Percentiles rank a stretch among this genome's conserved stretches.
Evolutionary conservation across 495 filamentous ascomycete genomes (phyloP).

Genomic region (Tuber aestivum): DNA sequence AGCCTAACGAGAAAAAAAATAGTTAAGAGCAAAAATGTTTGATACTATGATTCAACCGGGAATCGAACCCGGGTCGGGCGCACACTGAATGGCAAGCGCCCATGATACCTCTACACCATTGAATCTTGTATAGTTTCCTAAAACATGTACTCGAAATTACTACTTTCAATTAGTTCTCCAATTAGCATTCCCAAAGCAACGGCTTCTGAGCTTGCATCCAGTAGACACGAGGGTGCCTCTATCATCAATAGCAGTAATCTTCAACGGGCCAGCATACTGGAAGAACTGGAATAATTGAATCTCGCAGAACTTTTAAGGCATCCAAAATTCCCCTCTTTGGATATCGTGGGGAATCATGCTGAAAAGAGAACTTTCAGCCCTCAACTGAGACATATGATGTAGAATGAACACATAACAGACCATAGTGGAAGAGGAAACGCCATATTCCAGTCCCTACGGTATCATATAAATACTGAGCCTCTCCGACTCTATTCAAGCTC

Average conservation of each 20-base stretch:
- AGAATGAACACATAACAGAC: neutral
- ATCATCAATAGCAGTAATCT: too few relatives aligned
- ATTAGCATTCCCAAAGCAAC: neutral
- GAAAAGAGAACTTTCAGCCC: neutral
- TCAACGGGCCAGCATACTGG: too few relatives aligned
- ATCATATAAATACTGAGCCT: neutral
- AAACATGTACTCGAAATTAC: neutral
- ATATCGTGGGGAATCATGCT: neutral
- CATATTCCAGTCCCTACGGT: neutral
- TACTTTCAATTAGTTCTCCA: neutral
- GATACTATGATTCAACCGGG: conserved; percentile 34
- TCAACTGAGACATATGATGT: neutral
- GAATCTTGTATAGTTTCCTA: conserved; percentile 13
- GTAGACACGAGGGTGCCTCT: neutral
- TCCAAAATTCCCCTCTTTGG: neutral
- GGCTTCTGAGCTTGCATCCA: neutral
- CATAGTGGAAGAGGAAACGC: neutral
- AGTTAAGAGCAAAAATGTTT: neutral
- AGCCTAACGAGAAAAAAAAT: conserved; percentile 12
- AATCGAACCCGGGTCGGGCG: conserved; percentile 40
- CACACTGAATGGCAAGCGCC: conserved; percentile 36
- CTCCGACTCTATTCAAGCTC: neutral
- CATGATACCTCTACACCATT: conserved; percentile 41
- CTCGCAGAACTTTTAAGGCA: too few relatives aligned
- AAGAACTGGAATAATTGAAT: too few relatives aligned